A percentile compares a stretch with the other conserved stretches of the same genome.
phyloP scores from a whole-genome alignment of 176 grass and related monocot species.

The Ensete glaucum region DNA sequence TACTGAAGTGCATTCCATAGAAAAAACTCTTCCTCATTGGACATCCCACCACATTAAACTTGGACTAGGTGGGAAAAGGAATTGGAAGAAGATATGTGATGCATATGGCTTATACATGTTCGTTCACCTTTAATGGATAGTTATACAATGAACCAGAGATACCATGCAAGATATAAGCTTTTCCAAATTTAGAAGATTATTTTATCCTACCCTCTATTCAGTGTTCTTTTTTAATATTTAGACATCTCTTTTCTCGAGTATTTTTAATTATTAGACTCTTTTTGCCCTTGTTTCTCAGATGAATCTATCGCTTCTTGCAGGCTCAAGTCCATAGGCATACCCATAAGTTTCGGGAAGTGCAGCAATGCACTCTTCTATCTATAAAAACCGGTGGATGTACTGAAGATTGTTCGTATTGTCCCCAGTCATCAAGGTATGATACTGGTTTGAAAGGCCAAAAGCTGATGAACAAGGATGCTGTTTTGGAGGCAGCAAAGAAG shows the following conservation, averaged over 20 bases:
- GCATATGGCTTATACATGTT: no score
- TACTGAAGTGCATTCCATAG: no score
- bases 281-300: slow-evolving; percentile 10
- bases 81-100: no score
- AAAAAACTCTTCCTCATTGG: no score
- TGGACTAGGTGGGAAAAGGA: no score
- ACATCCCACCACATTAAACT: no score
- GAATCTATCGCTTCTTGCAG: slow-evolving; percentile 32
- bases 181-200: no score
- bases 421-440: slow-evolving; percentile 81
- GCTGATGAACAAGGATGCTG: slow-evolving; percentile 85
- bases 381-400: slow-evolving; percentile 99
- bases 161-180: no score
- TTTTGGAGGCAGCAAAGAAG: slow-evolving; percentile 81
- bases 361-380: slow-evolving; percentile 95
- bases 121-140: no score
- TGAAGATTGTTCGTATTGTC: slow-evolving; percentile 97
- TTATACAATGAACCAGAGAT: no score
- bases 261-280: not conserved
- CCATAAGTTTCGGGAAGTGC: slow-evolving; percentile 95
- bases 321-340: slow-evolving; percentile 77
- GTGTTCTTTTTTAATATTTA: no score
- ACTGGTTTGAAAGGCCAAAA: slow-evolving; percentile 90
- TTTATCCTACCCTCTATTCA: no score
- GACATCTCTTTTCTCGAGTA: not conserved